A percentile compares a stretch with the other conserved stretches of the same genome.
Evolutionary conservation across 1,284 basidiomycete species (phyloP).

Genomic region (Heliocybe sulcata): DNA sequence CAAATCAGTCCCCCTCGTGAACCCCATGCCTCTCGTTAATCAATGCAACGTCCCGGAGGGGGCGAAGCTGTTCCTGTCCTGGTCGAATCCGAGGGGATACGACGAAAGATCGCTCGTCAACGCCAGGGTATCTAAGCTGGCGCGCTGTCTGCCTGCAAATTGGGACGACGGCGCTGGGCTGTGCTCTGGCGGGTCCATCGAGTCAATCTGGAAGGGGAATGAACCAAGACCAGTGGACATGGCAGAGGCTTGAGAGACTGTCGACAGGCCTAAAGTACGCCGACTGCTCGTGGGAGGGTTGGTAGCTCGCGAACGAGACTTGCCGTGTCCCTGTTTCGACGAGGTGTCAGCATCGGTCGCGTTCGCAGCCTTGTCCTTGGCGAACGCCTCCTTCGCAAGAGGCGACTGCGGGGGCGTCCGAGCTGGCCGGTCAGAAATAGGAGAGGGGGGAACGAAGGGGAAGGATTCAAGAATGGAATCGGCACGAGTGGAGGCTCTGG

Average conservation of each 20-base stretch:
- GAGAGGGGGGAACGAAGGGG: constrained; percentile 79
- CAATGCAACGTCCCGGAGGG: neutral
- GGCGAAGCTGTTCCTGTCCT: constrained; percentile 8
- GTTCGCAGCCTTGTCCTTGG: constrained; percentile 7
- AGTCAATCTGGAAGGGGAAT: constrained; percentile 80
- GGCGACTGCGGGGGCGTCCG: constrained; percentile 70
- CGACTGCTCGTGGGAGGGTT: constrained; percentile 26
- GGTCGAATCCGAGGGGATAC: constrained; percentile 49
- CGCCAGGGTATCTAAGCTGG: constrained; percentile 75
- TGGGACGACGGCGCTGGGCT: constrained; percentile 11
- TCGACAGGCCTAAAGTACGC: constrained; percentile 60
- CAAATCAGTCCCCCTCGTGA: neutral
- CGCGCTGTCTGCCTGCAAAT: constrained; percentile 45
- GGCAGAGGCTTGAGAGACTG: constrained; percentile 63
- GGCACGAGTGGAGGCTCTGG: constrained; percentile 58
- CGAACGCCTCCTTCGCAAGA: constrained; percentile 47
- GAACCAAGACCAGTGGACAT: constrained; percentile 67
- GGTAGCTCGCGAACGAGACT: constrained; percentile 22
- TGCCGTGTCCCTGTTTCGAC: constrained; percentile 6
- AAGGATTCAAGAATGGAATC: constrained; percentile 80
- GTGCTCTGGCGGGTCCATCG: constrained; percentile 17
- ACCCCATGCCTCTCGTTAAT: neutral
- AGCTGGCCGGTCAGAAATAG: constrained; percentile 69
- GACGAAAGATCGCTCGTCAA: constrained; percentile 73
- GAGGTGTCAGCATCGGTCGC: constrained; percentile 2